Conservation (phyloP, 768 basidiomycete species). For the Nidularia sp. region DNA sequence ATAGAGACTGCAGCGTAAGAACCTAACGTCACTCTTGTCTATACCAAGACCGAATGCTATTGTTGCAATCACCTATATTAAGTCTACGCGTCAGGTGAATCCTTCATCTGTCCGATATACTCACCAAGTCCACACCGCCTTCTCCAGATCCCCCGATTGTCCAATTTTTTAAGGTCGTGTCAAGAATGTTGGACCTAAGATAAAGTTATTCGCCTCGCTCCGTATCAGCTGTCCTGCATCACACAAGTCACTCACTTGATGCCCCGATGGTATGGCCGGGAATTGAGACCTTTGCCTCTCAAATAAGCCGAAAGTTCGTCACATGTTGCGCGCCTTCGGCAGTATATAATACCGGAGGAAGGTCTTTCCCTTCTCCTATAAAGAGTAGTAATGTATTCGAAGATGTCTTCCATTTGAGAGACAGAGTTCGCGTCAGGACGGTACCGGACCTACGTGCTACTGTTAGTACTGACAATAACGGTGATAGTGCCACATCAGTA, state of each 20-base stretch:
- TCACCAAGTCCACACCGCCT: constrained; percentile 59
- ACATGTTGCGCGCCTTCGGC: constrained; percentile 63
- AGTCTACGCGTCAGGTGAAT: not conserved
- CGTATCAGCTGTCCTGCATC: not conserved
- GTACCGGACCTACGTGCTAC: constrained; percentile 54
- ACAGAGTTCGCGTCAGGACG: constrained; percentile 44
- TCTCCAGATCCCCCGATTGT: constrained; percentile 43
- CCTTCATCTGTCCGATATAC: constrained; percentile 10
- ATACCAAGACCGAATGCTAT: constrained; percentile 88
- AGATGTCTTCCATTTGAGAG: constrained; percentile 60
- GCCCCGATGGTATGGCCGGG: constrained; percentile 74
- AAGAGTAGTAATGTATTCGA: constrained; percentile 61
- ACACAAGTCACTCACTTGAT: constrained; percentile 36
- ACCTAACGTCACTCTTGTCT: constrained; percentile 78
- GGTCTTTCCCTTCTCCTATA: constrained; percentile 54
- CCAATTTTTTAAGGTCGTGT: constrained; percentile 62
- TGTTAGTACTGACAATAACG: not conserved
- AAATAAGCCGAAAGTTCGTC: constrained; percentile 64
- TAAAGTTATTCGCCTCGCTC: not conserved
- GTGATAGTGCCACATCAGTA: constrained; percentile 11
- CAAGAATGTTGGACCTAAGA: constrained; percentile 44
- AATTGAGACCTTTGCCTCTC: constrained; percentile 60
- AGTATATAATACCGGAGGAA: constrained; percentile 77
- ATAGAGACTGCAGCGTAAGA: constrained; percentile 4
- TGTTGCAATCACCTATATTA: constrained; percentile 65